These are phyloP conservation scores for Backusella liffmaniae DNA, from an alignment of 192 early-diverging fungal species.

Conservation along the genomic window DNA sequence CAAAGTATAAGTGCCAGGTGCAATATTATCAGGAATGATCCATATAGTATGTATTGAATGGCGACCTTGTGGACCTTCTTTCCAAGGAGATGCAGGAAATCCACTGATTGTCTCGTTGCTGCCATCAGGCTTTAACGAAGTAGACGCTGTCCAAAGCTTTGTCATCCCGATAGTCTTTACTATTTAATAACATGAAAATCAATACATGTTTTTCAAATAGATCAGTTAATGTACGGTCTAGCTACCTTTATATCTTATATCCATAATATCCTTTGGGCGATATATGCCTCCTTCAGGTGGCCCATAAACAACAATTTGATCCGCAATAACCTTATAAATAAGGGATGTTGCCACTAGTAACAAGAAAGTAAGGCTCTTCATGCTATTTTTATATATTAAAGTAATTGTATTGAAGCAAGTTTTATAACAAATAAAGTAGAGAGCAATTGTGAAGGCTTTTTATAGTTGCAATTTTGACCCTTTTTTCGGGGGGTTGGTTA, in stretches of 20 bases:
- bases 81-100: neutral
- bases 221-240: neutral
- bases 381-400: neutral
- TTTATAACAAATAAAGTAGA: neutral
- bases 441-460: neutral
- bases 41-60: neutral
- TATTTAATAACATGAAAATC: neutral
- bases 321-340: neutral
- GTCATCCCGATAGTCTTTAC: constrained; percentile 6
- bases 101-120: neutral
- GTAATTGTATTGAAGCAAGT: neutral
- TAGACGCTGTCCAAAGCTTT: neutral
- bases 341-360: neutral
- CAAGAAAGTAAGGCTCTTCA: neutral
- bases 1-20: neutral
- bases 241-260: neutral
- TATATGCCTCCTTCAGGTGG: neutral
- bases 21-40: constrained; percentile 12
- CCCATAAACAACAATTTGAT: neutral
- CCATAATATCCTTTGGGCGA: neutral
- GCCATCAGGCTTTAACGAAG: neutral
- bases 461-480: neutral
- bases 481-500: neutral
- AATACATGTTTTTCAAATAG: neutral
- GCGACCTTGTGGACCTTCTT: no score